Evolutionary conservation across 345 rosid genomes (phyloP), one percentile per base, ranked within the genome.

Genomic region (Arabidopsis thaliana): DNA sequence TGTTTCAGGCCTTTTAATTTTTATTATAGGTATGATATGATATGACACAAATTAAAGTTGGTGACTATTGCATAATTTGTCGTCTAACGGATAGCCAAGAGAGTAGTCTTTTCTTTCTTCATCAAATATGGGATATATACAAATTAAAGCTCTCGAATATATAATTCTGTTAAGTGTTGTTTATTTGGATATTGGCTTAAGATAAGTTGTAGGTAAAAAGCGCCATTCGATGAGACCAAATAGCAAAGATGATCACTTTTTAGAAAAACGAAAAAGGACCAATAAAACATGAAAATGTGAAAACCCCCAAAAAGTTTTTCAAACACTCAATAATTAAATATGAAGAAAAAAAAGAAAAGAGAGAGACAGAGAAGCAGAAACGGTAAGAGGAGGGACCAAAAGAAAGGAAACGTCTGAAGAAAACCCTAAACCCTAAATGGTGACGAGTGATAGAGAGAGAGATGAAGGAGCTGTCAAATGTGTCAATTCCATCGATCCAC

Each of bases 401-500:
- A 62, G 40, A 49, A 56, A 77, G 65, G 76, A 56, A 70, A 69
- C 58, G 70, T 76, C 69, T 76, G 75, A 60, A 10, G 65, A 61
- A 66, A 71, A 48, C 61, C 70, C 76, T 63, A 77, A 77, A 71
- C 76, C 76, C 67, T 71, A 77, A 71, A 57, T 70, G 53, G 60
- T 77, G 76, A 71, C 38, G 60, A 71, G 25, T 30, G 8, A 20
- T 3, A 2, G 52, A 74, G 45, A 60, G 60, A 20, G 59, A 57
- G 67, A 52, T 8, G 36, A 75, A 59, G 4, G 71, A 64, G 76
- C 72, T 77, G 65, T 77, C 72, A 77, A 76, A 63, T 70, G 53
- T 76, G 75, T 69, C 79, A 76, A 69, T 63, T 70, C 75, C 71
- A 77, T 77, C 38, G 76, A 64, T 71, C 66, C 61, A 76, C 65